These are phyloP conservation scores for Diaporthe sp. DNA, from an alignment of 2,329 filamentous ascomycete genomes.

Conservation along the genomic window DNA sequence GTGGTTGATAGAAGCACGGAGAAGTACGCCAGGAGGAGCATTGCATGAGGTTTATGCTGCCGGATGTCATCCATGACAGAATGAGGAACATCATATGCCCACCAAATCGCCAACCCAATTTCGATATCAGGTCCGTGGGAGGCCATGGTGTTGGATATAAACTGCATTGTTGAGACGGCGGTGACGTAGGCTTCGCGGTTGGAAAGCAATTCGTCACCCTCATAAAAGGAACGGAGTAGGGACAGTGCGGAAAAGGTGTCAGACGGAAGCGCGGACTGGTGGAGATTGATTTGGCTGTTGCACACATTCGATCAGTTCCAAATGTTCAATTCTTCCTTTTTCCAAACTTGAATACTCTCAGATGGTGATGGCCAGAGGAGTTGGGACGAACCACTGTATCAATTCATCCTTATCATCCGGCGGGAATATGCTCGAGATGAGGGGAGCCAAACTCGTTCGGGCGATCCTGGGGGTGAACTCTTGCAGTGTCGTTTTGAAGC, in stretches of 20 bases:
- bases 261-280: background rate
- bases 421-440: background rate
- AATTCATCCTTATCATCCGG: background rate
- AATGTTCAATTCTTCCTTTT: too few relatives aligned
- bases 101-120: background rate
- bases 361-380: background rate
- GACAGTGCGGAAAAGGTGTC: slow-evolving; percentile 3
- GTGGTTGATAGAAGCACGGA: background rate
- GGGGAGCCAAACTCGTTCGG: background rate
- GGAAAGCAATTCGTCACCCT: background rate
- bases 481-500: background rate
- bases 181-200: background rate
- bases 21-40: slow-evolving; percentile 14
- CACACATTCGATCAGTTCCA: background rate
- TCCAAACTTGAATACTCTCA: too few relatives aligned
- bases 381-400: background rate
- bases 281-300: background rate
- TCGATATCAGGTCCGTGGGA: background rate
- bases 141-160: background rate
- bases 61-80: background rate
- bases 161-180: background rate
- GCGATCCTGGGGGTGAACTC: background rate
- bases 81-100: background rate
- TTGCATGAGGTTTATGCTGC: background rate
- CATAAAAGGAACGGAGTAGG: background rate